Percentiles rank a stretch among this genome's conserved stretches.
Evolutionary conservation across 2,329 filamentous ascomycete species (phyloP).

Genomic region (Dothideomycetes sp.): DNA sequence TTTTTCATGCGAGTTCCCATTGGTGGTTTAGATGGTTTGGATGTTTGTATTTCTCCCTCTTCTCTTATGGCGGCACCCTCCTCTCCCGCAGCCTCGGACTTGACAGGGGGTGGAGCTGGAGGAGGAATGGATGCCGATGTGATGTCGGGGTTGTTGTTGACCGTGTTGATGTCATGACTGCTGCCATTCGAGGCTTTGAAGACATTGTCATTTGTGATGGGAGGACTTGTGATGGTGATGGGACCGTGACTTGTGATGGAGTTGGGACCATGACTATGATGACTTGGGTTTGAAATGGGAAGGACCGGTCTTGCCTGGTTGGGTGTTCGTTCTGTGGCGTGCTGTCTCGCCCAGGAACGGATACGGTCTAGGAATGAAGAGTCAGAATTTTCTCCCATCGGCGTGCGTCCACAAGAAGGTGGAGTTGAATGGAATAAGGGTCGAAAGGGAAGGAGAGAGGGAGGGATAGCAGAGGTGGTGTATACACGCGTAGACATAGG

Average conservation of each 20-base stretch:
- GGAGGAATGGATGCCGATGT: conserved; percentile 17
- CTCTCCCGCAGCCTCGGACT: conserved; percentile 39
- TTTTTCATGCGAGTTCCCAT: conserved; percentile 40
- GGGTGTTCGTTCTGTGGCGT: conserved; percentile 25
- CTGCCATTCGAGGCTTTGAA: too few species aligned
- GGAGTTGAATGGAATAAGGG: too few species aligned
- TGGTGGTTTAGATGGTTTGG: conserved; percentile 26
- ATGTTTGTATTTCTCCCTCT: conserved; percentile 18
- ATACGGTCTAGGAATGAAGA: conserved; percentile 39
- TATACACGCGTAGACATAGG: background rate
- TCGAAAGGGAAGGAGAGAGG: conserved; percentile 6
- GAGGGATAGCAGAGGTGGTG: background rate
- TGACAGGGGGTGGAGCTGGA: conserved; percentile 28
- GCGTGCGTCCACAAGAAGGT: conserved; percentile 14
- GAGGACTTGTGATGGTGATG: conserved; percentile 19
- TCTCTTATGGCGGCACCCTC: conserved; percentile 44
- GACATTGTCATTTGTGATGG: conserved; percentile 17
- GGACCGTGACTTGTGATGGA: conserved; percentile 6
- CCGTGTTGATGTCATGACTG: conserved; percentile 9
- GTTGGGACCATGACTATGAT: conserved; percentile 1
- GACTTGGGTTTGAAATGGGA: conserved; percentile 13
- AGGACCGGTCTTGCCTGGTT: conserved; percentile 15
- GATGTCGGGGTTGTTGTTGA: conserved; percentile 19
- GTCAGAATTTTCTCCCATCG: conserved; percentile 47
- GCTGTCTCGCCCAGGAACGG: conserved; percentile 37